A percentile compares a stretch with the other conserved stretches of the same genome.
phyloP scores from a whole-genome alignment of 2,329 filamentous ascomycete genomes.

The Scedosporium boydii region DNA sequence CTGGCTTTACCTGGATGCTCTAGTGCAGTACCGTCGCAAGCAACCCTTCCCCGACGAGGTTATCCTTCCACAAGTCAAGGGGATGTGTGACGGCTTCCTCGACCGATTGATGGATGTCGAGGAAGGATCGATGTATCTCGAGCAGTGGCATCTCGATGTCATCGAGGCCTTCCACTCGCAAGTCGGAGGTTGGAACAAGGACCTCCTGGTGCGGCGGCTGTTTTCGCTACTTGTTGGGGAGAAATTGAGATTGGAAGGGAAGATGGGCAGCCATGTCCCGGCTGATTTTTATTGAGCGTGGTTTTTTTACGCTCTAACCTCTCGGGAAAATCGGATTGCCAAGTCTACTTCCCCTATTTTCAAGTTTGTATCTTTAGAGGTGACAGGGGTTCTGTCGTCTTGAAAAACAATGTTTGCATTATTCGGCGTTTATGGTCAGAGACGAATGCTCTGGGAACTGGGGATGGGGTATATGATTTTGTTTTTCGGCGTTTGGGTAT shows the following conservation, averaged over 20 bases:
- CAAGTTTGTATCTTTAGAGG: background rate
- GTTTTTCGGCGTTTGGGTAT: background rate
- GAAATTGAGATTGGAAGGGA: constrained; percentile 19
- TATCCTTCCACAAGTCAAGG: constrained; percentile 3
- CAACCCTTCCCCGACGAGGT: constrained; percentile 28
- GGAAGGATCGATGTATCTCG: constrained; percentile 35
- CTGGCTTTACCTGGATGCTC: constrained; percentile 42
- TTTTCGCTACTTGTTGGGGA: constrained; percentile 44
- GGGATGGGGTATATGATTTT: background rate
- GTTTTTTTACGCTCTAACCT: background rate
- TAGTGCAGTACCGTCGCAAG: constrained; percentile 37
- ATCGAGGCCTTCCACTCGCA: constrained; percentile 42
- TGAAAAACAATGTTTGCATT: background rate
- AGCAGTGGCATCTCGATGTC: constrained; percentile 49
- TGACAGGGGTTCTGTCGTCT: too few relatives aligned
- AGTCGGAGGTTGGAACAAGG: constrained; percentile 41
- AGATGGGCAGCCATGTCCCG: constrained; percentile 7
- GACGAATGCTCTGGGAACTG: background rate
- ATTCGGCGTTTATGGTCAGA: background rate
- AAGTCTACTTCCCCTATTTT: background rate
- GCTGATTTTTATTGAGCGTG: background rate
- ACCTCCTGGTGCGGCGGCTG: constrained; percentile 38
- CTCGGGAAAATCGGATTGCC: background rate
- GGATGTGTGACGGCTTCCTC: constrained; percentile 25
- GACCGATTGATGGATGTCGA: constrained; percentile 39